phyloP scores from a whole-genome alignment of 2,329 filamentous ascomycete genomes.

The Coniochaeta sp. region DNA sequence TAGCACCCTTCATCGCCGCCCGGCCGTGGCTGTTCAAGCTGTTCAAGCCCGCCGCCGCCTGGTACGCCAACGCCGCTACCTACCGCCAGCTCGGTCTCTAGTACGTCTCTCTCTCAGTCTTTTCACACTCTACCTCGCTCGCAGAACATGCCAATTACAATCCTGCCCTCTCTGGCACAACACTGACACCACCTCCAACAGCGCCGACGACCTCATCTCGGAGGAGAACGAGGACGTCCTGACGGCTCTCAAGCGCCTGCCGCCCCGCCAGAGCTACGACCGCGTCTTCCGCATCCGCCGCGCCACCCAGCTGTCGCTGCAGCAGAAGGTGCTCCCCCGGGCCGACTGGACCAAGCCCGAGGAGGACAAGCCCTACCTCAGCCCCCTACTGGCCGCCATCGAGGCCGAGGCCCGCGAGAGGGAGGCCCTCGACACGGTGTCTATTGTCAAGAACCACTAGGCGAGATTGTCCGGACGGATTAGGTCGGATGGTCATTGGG shows the following conservation, averaged over 20 bases:
- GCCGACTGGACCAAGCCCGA: slow-evolving; percentile 52
- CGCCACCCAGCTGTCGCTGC: slow-evolving; percentile 70
- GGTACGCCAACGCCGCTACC: slow-evolving; percentile 84
- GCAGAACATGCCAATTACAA: no score
- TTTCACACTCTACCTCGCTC: neutral
- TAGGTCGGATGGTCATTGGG: neutral
- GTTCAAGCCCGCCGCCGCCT: slow-evolving; percentile 75
- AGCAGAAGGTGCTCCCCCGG: slow-evolving; percentile 59
- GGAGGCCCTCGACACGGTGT: slow-evolving; percentile 42
- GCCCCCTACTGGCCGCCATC: slow-evolving; percentile 44
- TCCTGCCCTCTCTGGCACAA: no score
- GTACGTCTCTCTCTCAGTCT: slow-evolving; percentile 40
- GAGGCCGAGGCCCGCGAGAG: slow-evolving; percentile 41
- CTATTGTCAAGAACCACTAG: slow-evolving; percentile 41
- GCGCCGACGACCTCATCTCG: slow-evolving; percentile 88
- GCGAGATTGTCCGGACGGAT: neutral
- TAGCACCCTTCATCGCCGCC: slow-evolving; percentile 64
- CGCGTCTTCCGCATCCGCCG: slow-evolving; percentile 95
- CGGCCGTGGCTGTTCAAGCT: slow-evolving; percentile 78
- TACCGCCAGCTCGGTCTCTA: slow-evolving; percentile 89
- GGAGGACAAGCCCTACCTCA: slow-evolving; percentile 49
- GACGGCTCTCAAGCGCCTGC: slow-evolving; percentile 82
- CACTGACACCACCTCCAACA: slow-evolving; percentile 27
- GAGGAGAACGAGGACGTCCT: slow-evolving; percentile 87
- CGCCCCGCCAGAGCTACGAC: slow-evolving; percentile 87